Percentiles rank a stretch among this genome's conserved stretches.
Conservation (phyloP, 2,329 filamentous ascomycete genomes). For the Penicillium crustosum region DNA sequence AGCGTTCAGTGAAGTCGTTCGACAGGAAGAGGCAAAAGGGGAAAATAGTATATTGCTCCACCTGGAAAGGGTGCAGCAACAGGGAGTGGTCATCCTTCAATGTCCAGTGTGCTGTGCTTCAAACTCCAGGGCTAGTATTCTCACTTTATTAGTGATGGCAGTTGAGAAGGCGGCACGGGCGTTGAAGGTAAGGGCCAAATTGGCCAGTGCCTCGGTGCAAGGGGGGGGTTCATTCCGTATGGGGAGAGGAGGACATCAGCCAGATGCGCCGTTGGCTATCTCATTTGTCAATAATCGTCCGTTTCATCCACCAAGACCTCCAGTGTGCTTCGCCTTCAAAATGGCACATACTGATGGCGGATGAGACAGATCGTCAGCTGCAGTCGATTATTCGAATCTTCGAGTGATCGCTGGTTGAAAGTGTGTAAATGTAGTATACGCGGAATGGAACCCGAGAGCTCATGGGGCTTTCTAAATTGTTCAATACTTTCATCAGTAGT, state of each 20-base stretch:
- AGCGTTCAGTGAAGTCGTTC: neutral
- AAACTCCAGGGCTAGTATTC: conserved; percentile 24
- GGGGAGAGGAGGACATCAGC: conserved; percentile 7
- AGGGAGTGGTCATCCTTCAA: conserved; percentile 32
- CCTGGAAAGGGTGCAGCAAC: conserved; percentile 30
- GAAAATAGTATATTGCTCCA: conserved; percentile 18
- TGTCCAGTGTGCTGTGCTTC: conserved; percentile 29
- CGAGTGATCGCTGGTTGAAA: conserved; percentile 21
- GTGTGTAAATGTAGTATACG: neutral
- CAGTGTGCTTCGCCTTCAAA: conserved; percentile 9
- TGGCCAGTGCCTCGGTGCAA: conserved; percentile 14
- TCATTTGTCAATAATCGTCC: conserved; percentile 29
- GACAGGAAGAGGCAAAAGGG: neutral
- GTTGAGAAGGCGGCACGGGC: conserved; percentile 32
- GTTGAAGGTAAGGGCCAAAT: conserved; percentile 24
- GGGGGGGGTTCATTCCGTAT: conserved; percentile 25
- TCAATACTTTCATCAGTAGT: neutral
- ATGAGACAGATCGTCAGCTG: conserved; percentile 33
- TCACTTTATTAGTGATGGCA: conserved; percentile 33
- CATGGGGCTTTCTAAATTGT: neutral
- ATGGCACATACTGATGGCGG: conserved; percentile 32
- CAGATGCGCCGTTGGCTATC: conserved; percentile 30
- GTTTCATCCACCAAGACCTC: conserved; percentile 24
- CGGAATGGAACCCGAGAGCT: neutral
- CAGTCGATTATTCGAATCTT: conserved; percentile 33